Percentiles rank a stretch among this genome's conserved stretches.
phyloP scores from a whole-genome alignment of 2,329 filamentous ascomycete species.

The Ophiostoma australiae region DNA sequence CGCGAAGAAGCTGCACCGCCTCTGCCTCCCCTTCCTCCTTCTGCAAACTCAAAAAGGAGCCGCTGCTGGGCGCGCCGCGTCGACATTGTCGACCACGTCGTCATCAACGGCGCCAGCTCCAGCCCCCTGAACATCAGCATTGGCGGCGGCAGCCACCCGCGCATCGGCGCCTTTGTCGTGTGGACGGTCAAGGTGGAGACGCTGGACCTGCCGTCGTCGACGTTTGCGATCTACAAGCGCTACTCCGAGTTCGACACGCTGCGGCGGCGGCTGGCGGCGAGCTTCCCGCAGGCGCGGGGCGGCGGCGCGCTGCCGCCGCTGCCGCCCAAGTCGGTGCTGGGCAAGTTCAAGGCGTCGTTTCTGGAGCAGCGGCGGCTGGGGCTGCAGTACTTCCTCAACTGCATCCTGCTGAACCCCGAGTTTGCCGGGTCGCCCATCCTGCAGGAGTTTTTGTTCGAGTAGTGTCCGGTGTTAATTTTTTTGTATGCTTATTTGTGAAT shows the following conservation, averaged over 20 bases:
- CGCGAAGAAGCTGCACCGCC: neutral
- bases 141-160: conserved; percentile 36
- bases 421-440: conserved; percentile 87
- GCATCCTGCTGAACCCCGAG: conserved; percentile 85
- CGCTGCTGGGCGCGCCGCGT: conserved; percentile 62
- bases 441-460: conserved; percentile 81
- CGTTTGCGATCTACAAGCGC: conserved; percentile 61
- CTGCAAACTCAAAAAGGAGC: conserved; percentile 33
- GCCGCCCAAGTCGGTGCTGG: conserved; percentile 86
- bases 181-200: conserved; percentile 90
- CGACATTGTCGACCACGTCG: conserved; percentile 52
- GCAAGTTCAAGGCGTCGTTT: conserved; percentile 78
- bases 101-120: conserved; percentile 49
- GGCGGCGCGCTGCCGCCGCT: conserved; percentile 70
- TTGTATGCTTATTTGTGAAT: too few relatives aligned
- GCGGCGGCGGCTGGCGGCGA: conserved; percentile 63
- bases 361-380: conserved; percentile 78
- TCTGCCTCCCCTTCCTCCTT: neutral
- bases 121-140: conserved; percentile 31
- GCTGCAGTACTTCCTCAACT: conserved; percentile 89
- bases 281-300: conserved; percentile 77
- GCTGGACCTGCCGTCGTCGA: conserved; percentile 50
- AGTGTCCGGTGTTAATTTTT: conserved; percentile 31
- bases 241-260: conserved; percentile 94
- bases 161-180: conserved; percentile 84